Percentiles rank a stretch among this genome's conserved stretches.
Evolutionary conservation across 108 stramenopile genomes (phyloP).

Genomic region (Fragilaria radians): DNA sequence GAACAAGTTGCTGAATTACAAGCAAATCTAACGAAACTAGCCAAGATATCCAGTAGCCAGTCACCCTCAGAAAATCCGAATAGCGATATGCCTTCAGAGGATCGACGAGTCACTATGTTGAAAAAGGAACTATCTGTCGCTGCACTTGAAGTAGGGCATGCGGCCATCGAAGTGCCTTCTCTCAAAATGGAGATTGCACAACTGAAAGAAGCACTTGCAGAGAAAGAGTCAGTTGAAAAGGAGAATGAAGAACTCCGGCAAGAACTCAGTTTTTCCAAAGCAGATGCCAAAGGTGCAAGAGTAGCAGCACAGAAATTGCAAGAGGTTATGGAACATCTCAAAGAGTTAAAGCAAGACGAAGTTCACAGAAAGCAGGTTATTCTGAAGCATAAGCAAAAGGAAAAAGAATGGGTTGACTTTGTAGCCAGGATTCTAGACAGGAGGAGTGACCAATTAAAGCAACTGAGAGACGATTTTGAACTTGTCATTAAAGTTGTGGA

Average conservation of each 20-base stretch:
- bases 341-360: slow-evolving; percentile 27
- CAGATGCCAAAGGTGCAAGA: slow-evolving; percentile 23
- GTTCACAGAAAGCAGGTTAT: slow-evolving; percentile 33
- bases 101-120: background rate
- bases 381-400: slow-evolving; percentile 29
- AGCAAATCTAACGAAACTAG: slow-evolving; percentile 15
- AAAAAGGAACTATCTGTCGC: background rate
- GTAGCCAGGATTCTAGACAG: slow-evolving; percentile 21
- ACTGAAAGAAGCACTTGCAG: slow-evolving; percentile 19
- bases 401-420: slow-evolving; percentile 34
- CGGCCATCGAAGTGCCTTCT: slow-evolving; percentile 31
- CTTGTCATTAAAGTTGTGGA: slow-evolving; percentile 31
- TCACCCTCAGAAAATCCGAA: background rate
- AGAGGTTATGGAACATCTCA: slow-evolving; percentile 34
- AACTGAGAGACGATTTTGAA: slow-evolving; percentile 31
- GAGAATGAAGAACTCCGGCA: slow-evolving; percentile 19
- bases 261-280: slow-evolving; percentile 24
- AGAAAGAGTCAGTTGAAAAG: slow-evolving; percentile 11
- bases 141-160: slow-evolving; percentile 7
- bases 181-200: slow-evolving; percentile 20
- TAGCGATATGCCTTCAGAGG: background rate
- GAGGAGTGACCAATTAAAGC: slow-evolving; percentile 32
- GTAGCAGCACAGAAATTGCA: slow-evolving; percentile 21
- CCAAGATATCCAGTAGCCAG: slow-evolving; percentile 11
- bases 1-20: slow-evolving; percentile 38